Evolutionary conservation across 2,329 filamentous ascomycete genomes (phyloP), one percentile per base, ranked within the genome.

Genomic region (Hymenotorrendiella dingleyae): DNA sequence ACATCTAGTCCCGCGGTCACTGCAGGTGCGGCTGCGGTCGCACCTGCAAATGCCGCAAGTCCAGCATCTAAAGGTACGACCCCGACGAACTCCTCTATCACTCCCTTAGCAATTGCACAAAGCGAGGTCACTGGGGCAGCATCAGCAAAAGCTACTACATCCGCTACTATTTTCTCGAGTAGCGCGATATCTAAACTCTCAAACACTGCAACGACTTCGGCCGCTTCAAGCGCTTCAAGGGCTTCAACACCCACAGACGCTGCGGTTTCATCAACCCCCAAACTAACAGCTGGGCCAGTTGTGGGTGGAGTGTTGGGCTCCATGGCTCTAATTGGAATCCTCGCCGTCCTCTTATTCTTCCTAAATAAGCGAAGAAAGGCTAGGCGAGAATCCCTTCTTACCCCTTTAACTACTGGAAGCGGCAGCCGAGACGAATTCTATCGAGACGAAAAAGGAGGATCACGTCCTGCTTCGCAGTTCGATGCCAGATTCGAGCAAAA

Each of bases 251-350:
- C 46, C n/a, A 45, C 51, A 27, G 34, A 42, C 9, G 29, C 39
- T 26, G 53, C 49, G n/a, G 52, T 55, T 33, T 49, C 54, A 36
- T 50, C 50, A 27, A 45, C 44, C 19, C 40, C 45, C 16, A 40
- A 40, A 36, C 33, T 46, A 23, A 47, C 48, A 30, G 34, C 50
- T 10, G 54, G 29, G 10, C 54, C 56, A 16, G 46, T 61, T 22
- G 46, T 61, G 14, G 59, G 56, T 34, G 54, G 58, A 20, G 52
- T 61, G 36, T 7, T 60, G 10, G 59, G 58, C 5, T 48, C 52
- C 11, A 34, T 59, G 24, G 56, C 45, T 14, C 43, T 59, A 19
- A 35, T 61, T 24, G 59, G 50, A 21, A 23, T 55, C 19, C 35
- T 60, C 12, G 55, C 40, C 16, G 45, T 59, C 9, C 19, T 61